phyloP scores from a whole-genome alignment of 1,284 basidiomycete species.

The Cryptococcus depauperatus region DNA sequence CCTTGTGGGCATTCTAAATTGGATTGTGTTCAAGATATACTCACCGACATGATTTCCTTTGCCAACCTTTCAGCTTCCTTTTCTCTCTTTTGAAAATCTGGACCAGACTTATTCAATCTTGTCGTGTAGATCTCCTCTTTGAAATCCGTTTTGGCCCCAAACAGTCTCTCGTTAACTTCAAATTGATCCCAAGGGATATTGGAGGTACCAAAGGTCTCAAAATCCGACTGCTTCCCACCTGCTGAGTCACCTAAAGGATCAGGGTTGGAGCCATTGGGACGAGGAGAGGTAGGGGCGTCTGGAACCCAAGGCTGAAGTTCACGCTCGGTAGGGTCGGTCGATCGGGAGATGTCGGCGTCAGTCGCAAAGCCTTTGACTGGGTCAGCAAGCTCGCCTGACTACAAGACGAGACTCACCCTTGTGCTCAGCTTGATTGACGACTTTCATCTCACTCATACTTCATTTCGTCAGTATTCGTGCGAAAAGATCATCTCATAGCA shows the following conservation, averaged over 20 bases:
- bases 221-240: conserved; percentile 15
- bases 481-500: too few species aligned
- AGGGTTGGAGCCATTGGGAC: conserved; percentile 25
- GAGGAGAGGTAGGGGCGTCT: conserved; percentile 29
- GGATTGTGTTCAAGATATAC: conserved; percentile 35
- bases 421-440: conserved; percentile 15
- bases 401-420: too few species aligned
- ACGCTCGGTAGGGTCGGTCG: conserved; percentile 51
- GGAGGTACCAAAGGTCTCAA: conserved; percentile 36
- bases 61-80: conserved; percentile 79
- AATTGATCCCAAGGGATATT: conserved; percentile 82
- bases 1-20: background rate
- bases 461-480: too few species aligned
- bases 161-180: conserved; percentile 82
- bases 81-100: conserved; percentile 76
- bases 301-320: conserved; percentile 75
- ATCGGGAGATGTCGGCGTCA: conserved; percentile 72
- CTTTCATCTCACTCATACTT: conserved; percentile 25
- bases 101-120: conserved; percentile 72
- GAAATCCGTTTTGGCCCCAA: conserved; percentile 85
- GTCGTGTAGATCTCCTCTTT: conserved; percentile 95
- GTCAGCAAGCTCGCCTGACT: too few species aligned
- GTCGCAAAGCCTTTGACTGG: conserved; percentile 84
- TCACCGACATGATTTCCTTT: conserved; percentile 76
- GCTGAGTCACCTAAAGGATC: conserved; percentile 8